Base-by-base conservation (phyloP, 495 filamentous ascomycete species). In the Wilcoxina mikolae region DNA sequence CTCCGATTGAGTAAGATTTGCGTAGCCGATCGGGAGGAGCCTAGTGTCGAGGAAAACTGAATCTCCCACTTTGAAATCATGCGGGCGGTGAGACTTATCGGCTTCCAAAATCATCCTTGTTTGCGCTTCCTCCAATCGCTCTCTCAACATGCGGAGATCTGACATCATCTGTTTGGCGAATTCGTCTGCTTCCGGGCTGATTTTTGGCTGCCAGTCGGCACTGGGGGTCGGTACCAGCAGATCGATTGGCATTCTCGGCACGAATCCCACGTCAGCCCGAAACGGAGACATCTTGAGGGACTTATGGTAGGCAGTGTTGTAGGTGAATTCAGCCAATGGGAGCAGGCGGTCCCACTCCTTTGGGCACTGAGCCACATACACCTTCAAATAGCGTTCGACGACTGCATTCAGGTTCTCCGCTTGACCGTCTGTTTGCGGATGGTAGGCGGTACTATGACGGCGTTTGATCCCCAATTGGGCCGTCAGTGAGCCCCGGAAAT, bases 401-500 rank as follows among this genome's bases (percentile, higher is more conserved):
- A 42, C 24, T 18, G 43, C 24, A 23, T 57, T 53, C 0, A 53
- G 25, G 2, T 20, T 11, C 11, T 57, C 35, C 0, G 33, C 53
- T 18, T 43, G 35, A 0, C 55, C 25, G 24, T 57, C 48, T 0
- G 49, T 41, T n/a, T 45, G 54, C 25, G 46, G 3, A n/a, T 57
- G 23, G 20, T n/a, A 57, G 2, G 25, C 25, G 0, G 31, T 52
- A 9, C n/a, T 41, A 4, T 17, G 27, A 1, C 18, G 9, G 18
- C 26, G 3, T 15, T 57, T 27, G 0, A 53, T 23, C 2, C 17
- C 11, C 1, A 57, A 11, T 20, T 28, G 48, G 1, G 10, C 23
- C 12, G 38, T 31, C 7, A 58, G 17, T 9, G 29, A 10, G 1
- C 42, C 15, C 58, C 48, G 57, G 7, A 60, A 54, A 23, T 22